phyloP scores from a whole-genome alignment of 2,329 filamentous ascomycete species.

The Arachnomyces sp. region DNA sequence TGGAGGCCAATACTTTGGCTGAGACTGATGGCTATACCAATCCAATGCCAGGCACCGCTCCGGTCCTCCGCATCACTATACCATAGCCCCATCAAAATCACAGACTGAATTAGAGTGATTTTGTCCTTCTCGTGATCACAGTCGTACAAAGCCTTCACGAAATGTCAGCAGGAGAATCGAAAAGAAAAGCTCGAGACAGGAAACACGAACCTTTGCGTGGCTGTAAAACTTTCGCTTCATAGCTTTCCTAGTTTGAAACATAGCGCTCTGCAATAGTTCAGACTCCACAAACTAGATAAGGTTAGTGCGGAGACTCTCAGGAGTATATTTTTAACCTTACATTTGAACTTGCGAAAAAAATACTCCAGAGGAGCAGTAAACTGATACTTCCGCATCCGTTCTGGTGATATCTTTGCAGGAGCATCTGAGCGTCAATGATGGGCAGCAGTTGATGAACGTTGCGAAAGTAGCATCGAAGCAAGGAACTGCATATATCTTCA shows the following conservation, averaged over 20 bases:
- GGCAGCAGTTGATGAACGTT: too few species aligned
- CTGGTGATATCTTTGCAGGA: too few species aligned
- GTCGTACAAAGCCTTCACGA: slow-evolving; percentile 66
- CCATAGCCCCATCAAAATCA: slow-evolving; percentile 88
- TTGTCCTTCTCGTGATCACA: slow-evolving; percentile 86
- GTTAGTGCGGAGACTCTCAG: too few species aligned
- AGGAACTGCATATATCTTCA: too few species aligned
- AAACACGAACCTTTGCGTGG: slow-evolving; percentile 62
- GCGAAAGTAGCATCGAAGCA: too few species aligned
- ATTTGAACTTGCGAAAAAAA: too few species aligned
- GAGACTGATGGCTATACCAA: too few species aligned
- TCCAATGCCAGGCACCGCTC: slow-evolving; percentile 93
- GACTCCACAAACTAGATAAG: slow-evolving; percentile 83
- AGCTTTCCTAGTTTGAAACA: slow-evolving; percentile 66
- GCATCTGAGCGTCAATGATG: too few species aligned
- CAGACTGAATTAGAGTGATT: slow-evolving; percentile 71
- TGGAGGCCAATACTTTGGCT: too few species aligned
- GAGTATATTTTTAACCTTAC: too few species aligned
- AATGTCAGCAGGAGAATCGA: slow-evolving; percentile 11
- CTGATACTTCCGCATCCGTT: too few species aligned
- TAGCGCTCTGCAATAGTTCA: slow-evolving; percentile 62
- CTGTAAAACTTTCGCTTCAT: slow-evolving; percentile 78
- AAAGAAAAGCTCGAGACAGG: slow-evolving; percentile 3
- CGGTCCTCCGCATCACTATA: slow-evolving; percentile 88
- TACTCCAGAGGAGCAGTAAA: too few species aligned